A percentile compares a stretch with the other conserved stretches of the same genome.
Conservation (phyloP, 768 basidiomycete species). For the Arthromyces matolae region DNA sequence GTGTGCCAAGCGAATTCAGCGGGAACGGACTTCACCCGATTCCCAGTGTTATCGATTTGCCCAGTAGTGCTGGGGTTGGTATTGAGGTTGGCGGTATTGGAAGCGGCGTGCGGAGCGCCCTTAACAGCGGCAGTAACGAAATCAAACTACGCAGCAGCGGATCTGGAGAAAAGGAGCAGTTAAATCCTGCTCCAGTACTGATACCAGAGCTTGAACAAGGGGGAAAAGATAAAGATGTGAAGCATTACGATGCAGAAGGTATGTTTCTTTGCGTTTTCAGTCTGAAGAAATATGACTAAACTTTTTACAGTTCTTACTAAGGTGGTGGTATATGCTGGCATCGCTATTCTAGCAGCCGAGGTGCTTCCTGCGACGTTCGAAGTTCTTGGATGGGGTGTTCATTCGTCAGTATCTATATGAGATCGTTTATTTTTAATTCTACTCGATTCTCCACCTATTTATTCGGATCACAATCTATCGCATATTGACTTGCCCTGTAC, state of each 20-base stretch:
- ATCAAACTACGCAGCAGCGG: conserved; percentile 55
- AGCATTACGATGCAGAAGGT: conserved; percentile 89
- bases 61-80: conserved; percentile 41
- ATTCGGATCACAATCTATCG: no score
- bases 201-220: conserved; percentile 7
- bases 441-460: no score
- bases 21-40: conserved; percentile 60
- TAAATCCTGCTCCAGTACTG: neutral
- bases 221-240: conserved; percentile 36
- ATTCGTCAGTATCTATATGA: conserved; percentile 24
- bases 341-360: conserved; percentile 65
- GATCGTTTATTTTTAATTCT: no score
- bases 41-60: conserved; percentile 84
- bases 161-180: conserved; percentile 18
- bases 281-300: no score
- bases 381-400: conserved; percentile 63
- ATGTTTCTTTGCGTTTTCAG: conserved; percentile 21
- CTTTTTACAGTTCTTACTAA: conserved; percentile 83
- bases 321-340: conserved; percentile 86
- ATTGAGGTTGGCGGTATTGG: conserved; percentile 45
- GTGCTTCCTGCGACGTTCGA: conserved; percentile 67
- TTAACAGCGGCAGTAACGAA: conserved; percentile 40
- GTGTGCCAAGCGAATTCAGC: conserved; percentile 55
- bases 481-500: no score
- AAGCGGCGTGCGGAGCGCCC: conserved; percentile 24